These are phyloP conservation scores for Alternaria sp. DNA, from an alignment of 2,329 filamentous ascomycete species.

Conservation along the genomic window DNA sequence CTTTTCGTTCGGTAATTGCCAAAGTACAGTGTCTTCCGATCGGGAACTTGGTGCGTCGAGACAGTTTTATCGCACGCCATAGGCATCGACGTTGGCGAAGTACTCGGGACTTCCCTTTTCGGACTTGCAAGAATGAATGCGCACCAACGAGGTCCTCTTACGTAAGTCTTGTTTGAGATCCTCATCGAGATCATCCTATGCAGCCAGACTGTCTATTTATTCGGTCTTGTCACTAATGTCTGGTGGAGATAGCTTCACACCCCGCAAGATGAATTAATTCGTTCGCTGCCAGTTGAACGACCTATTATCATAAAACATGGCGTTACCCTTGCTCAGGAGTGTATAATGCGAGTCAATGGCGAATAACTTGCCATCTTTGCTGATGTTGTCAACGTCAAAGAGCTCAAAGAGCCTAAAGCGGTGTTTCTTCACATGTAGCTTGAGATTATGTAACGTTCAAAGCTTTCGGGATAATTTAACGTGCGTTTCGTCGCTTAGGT, in stretches of 20 bases:
- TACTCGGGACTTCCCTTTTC: no score
- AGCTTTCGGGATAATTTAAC: background rate
- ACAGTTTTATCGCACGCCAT: background rate
- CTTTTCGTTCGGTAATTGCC: background rate
- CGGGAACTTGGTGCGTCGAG: background rate
- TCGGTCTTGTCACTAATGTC: slow-evolving; percentile 37
- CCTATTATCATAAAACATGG: background rate
- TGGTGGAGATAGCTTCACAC: slow-evolving; percentile 32
- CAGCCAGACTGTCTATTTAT: slow-evolving; percentile 34
- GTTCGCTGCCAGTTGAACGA: slow-evolving; percentile 16
- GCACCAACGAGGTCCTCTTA: no score
- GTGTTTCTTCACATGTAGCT: background rate
- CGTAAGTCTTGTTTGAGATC: background rate
- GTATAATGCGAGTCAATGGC: background rate
- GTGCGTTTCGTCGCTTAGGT: background rate
- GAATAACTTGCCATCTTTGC: background rate
- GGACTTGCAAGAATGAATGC: no score
- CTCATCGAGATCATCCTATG: slow-evolving; percentile 44
- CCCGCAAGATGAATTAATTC: slow-evolving; percentile 30
- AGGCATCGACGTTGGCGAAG: background rate
- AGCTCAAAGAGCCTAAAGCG: background rate
- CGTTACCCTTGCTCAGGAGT: background rate
- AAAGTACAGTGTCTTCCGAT: background rate
- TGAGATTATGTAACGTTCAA: background rate
- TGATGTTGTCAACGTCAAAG: background rate